A percentile compares a stretch with the other conserved stretches of the same genome.
Conservation (phyloP, 768 basidiomycete genomes). For the Serendipita sp. region DNA sequence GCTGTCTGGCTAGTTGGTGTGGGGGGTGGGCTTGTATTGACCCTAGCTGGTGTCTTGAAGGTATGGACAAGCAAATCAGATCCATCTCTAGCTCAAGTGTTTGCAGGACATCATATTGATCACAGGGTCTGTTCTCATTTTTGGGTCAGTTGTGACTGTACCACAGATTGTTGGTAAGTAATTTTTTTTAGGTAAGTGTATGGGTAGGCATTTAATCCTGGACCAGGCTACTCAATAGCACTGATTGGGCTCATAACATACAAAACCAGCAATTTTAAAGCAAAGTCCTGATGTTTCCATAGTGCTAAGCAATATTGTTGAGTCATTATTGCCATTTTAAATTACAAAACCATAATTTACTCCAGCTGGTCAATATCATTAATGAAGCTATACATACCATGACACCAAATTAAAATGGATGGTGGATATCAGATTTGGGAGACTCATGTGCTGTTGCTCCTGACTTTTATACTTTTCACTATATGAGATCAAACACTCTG, state of each 20-base stretch:
- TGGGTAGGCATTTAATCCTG: slow-evolving; percentile 7
- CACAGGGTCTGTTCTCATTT: slow-evolving; percentile 74
- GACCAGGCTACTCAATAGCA: slow-evolving; percentile 74
- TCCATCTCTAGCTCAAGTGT: slow-evolving; percentile 8
- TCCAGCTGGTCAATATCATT: not conserved
- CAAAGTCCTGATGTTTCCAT: too few relatives aligned
- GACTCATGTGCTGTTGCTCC: not conserved
- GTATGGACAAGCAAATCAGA: slow-evolving; percentile 23
- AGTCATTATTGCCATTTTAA: too few relatives aligned
- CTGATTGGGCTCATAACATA: slow-evolving; percentile 71
- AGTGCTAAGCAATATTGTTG: too few relatives aligned
- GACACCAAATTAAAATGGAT: too few relatives aligned
- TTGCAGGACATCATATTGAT: slow-evolving; percentile 84
- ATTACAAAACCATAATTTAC: not conserved
- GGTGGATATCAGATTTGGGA: not conserved
- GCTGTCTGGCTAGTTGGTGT: slow-evolving; percentile 89
- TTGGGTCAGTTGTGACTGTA: slow-evolving; percentile 63
- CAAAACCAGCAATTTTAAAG: slow-evolving; percentile 38
- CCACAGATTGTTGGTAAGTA: slow-evolving; percentile 63
- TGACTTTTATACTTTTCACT: too few relatives aligned
- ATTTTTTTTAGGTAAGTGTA: not conserved
- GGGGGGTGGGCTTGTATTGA: slow-evolving; percentile 76
- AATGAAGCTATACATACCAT: not conserved
- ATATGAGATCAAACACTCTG: too few relatives aligned
- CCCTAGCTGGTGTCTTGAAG: slow-evolving; percentile 89